Base-by-base conservation (phyloP, 2,329 filamentous ascomycete species). In the Sclerotinia borealis region DNA sequence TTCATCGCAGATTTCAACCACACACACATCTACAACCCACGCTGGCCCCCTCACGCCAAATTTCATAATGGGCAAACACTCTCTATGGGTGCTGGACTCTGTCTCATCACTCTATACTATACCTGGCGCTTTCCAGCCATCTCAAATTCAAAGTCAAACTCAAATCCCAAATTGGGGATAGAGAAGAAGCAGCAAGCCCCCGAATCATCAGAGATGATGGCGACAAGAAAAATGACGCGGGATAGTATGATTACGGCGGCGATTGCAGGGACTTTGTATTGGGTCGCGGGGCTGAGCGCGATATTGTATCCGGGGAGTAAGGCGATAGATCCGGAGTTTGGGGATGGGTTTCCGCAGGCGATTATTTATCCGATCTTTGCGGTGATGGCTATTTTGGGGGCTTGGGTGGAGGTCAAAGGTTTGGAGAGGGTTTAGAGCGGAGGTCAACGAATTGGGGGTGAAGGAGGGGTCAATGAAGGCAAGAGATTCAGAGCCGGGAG, bases 31-130 rank as follows among this genome's bases (percentile, higher is more conserved):
- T 72, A 74, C 59, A 81, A 83, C 67, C 79, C 79, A 0, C 69
- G 71, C 59, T 83, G 80, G 80, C 76, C 79, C 1, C 79, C 79
- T 0, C 80, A 83, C 69, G 80, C 79, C 7, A 76, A 77, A 63
- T 83, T 81, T 73, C 80, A 83, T 73, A 82, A 81, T 67, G 79
- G 78, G 6, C 81, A 83, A 69, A 82, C 80, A 10, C 81, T 83
- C 79, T 75, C 75, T 1, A 76, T 79, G 55, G 79, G 79, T 0
- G 67, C 79, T 0, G 63, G 74, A 13, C 74, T 80, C 11, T 75
- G 76, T n/a, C 59, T 75, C 6, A 61, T 72, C 1, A 77, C 74
- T 10, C 63, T 77, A 0, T 80, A 77, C 66, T 77, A 75, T 59
- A 68, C 73, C 6, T 76, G 68, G 63, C 68, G 71, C 27, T 68